Evolutionary conservation across 352 stramenopile species (phyloP), one percentile per base, ranked within the genome.

Genomic region (Hyphochytrium catenoides): DNA sequence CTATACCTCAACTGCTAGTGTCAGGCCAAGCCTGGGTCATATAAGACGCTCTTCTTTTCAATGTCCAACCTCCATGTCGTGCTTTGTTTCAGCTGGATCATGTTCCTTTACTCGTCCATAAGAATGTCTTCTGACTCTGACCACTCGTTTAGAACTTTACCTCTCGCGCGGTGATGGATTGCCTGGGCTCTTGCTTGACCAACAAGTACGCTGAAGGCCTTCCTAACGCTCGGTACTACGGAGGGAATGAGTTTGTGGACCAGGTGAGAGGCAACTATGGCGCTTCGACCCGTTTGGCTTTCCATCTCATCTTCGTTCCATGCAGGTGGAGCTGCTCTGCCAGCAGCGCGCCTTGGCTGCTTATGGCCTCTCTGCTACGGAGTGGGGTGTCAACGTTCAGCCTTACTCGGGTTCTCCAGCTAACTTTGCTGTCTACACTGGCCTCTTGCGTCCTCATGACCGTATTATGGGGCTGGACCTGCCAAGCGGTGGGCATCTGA

Each of bases 151-250:
- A 49, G 62, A 98, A 98, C 71, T 97, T 98, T 57, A 97, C 91
- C 20, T 95, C 79, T n/a, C 69, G 72, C 23, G 89, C 90, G 14
- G 89, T 98, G 29, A 95, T 98, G 69, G 85, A 98, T 43, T 96
- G 85, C 56, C 71, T 98, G 29, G 91, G 91, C 46, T 96, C 81
- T 43, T 89, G 74, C 41, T 62, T 98, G 11, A 98, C 91, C 43
- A 98, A 98, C 73, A 98, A 98, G 69, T 98, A 98, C 58, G 70
- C 89, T 15, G 91, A 98, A 55, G 91, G 91, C n/a, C 62, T 84
- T 26, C 81, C 85, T 33, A 74, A 83, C 35, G 68, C 65, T 35
- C 57, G 85, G 27, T 99, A 99, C 64, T 99, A 99, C 59, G 91
- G 91, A 37, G 89, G 89, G 23, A 96, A 97, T 56, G 78, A 96